Percentiles rank a stretch among this genome's conserved stretches.
Evolutionary conservation across 495 filamentous ascomycete species (phyloP).

Genomic region (Aspergillus nidulans): DNA sequence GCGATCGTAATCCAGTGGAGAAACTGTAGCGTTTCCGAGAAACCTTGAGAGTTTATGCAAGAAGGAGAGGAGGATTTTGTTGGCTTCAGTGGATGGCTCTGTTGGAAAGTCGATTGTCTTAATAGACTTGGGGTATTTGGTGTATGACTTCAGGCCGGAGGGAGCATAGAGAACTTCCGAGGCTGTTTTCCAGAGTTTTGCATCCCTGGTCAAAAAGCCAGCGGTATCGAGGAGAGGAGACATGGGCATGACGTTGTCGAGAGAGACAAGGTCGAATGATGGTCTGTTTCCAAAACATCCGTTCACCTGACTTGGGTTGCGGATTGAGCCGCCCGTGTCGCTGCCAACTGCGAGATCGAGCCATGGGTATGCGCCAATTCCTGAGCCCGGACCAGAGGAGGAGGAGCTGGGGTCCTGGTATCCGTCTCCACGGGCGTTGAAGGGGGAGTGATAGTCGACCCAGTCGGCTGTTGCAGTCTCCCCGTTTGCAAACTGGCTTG

Average conservation of each 20-base stretch:
- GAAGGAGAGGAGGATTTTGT: not conserved
- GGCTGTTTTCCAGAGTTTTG: constrained; percentile 42
- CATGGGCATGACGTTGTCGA: constrained; percentile 40
- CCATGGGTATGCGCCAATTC: constrained; percentile 37
- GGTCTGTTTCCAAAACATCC: constrained; percentile 27
- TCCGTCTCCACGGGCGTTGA: constrained; percentile 42
- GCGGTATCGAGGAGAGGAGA: constrained; percentile 44
- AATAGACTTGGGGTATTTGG: not conserved
- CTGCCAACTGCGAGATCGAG: constrained; percentile 44
- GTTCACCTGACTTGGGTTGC: constrained; percentile 20
- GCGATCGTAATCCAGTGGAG: not conserved
- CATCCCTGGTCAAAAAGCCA: constrained; percentile 46
- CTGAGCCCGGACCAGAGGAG: constrained; percentile 35
- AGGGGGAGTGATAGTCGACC: constrained; percentile 40
- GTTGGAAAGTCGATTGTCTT: constrained; percentile 1
- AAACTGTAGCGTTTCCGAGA: not conserved
- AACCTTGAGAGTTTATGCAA: not conserved
- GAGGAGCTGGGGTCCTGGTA: constrained; percentile 39
- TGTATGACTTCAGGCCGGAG: constrained; percentile 3
- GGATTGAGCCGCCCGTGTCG: constrained; percentile 43
- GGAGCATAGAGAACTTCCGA: constrained; percentile 35
- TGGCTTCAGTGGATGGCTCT: not conserved
- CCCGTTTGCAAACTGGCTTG: constrained; percentile 42
- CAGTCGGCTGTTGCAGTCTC: constrained; percentile 34
- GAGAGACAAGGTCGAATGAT: constrained; percentile 17